Percentiles rank a stretch among this genome's conserved stretches.
phyloP scores from a whole-genome alignment of 2,329 filamentous ascomycete genomes.

The Nemania diffusa region DNA sequence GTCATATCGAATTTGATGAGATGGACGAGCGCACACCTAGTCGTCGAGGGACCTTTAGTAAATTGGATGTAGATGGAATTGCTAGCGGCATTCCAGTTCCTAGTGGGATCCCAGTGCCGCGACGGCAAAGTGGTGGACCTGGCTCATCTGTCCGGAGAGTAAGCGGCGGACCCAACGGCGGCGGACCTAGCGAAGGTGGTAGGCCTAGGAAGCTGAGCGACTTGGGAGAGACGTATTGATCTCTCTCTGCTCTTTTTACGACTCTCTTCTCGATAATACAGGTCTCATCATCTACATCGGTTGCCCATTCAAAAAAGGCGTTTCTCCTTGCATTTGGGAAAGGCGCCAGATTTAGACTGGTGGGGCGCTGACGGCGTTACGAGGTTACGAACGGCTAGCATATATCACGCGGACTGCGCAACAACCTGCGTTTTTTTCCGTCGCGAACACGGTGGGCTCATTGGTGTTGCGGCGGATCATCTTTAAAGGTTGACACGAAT shows the following conservation, averaged over 20 bases:
- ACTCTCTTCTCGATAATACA: slow-evolving; percentile 39
- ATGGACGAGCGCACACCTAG: slow-evolving; percentile 65
- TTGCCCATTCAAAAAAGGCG: slow-evolving; percentile 31
- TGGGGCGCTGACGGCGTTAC: slow-evolving; percentile 45
- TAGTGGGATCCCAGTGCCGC: slow-evolving; percentile 61
- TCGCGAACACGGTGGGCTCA: slow-evolving; percentile 22
- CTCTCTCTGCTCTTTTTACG: slow-evolving; percentile 38
- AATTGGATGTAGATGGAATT: slow-evolving; percentile 56
- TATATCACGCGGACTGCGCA: slow-evolving; percentile 40
- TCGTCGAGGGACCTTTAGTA: slow-evolving; percentile 64
- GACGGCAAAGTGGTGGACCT: slow-evolving; percentile 57
- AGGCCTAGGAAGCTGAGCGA: slow-evolving; percentile 58
- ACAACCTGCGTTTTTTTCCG: slow-evolving; percentile 25
- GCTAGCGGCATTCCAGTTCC: slow-evolving; percentile 55
- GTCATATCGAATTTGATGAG: slow-evolving; percentile 64
- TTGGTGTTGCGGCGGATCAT: slow-evolving; percentile 36
- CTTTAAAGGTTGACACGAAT: slow-evolving; percentile 13
- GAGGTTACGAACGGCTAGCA: slow-evolving; percentile 46
- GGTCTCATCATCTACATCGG: slow-evolving; percentile 36
- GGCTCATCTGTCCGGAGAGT: slow-evolving; percentile 53
- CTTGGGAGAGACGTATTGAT: slow-evolving; percentile 65
- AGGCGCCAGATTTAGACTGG: slow-evolving; percentile 37
- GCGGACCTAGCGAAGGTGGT: slow-evolving; percentile 42
- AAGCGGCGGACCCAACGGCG: slow-evolving; percentile 53
- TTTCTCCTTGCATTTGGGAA: slow-evolving; percentile 35